A percentile compares a stretch with the other conserved stretches of the same genome.
Evolutionary conservation across 2,329 filamentous ascomycete genomes (phyloP).

Genomic region (Hypoxylon sp.): DNA sequence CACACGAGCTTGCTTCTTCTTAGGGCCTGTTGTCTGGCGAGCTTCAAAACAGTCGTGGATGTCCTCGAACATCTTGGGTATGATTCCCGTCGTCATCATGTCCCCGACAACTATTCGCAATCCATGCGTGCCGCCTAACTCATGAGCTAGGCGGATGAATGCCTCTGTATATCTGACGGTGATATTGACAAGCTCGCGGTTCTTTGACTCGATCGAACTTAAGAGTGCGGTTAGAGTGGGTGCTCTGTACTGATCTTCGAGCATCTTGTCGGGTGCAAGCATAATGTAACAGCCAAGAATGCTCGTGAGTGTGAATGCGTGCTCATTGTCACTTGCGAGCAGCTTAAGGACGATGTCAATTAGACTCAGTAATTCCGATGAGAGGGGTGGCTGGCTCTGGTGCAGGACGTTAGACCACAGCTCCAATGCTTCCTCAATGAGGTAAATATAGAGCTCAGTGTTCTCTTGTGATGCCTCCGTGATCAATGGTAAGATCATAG

Average conservation of each 20-base stretch:
- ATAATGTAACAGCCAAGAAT: constrained; percentile 80
- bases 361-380: constrained; percentile 73
- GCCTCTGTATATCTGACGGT: constrained; percentile 75
- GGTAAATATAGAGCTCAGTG: constrained; percentile 82
- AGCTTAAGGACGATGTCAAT: constrained; percentile 75
- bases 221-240: constrained; percentile 66
- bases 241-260: constrained; percentile 69
- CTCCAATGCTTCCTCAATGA: constrained; percentile 92
- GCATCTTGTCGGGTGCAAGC: constrained; percentile 76
- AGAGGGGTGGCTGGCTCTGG: constrained; percentile 74
- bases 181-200: constrained; percentile 71
- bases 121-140: constrained; percentile 73
- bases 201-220: constrained; percentile 65
- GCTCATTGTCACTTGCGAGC: constrained; percentile 76
- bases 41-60: constrained; percentile 80
- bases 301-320: constrained; percentile 72
- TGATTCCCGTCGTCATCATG: constrained; percentile 74
- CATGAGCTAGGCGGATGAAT: constrained; percentile 74
- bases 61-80: constrained; percentile 74
- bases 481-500: constrained; percentile 85
- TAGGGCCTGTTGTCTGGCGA: constrained; percentile 86
- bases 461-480: constrained; percentile 82
- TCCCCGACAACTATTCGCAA: constrained; percentile 76
- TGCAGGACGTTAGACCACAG: constrained; percentile 84
- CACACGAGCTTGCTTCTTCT: constrained; percentile 77